These are phyloP conservation scores for Dictyostelium intermedium DNA, from an alignment of 78 protist species.

Conservation along the genomic window DNA sequence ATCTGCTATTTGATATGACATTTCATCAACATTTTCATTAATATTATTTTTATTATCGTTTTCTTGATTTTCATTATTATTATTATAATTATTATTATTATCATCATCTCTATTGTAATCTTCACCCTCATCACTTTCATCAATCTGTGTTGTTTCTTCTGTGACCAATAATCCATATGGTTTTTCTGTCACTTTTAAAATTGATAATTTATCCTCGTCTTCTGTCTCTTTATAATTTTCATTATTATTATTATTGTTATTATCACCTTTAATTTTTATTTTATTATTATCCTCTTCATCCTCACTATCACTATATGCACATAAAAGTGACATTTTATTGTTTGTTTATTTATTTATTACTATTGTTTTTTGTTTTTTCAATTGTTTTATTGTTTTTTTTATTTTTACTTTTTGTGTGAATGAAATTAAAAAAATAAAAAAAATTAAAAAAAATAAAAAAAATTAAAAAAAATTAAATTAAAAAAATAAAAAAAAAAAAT, in stretches of 20 bases:
- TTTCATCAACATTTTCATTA: not conserved
- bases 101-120: not conserved
- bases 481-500: too few relatives aligned
- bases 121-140: not conserved
- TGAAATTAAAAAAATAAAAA: not conserved
- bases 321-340: not conserved
- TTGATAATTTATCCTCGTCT: conserved; percentile 19
- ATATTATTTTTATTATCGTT: not conserved
- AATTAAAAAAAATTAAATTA: too few relatives aligned
- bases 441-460: not conserved
- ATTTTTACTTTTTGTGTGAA: not conserved
- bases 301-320: not conserved
- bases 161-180: conserved; percentile 46
- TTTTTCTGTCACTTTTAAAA: conserved; percentile 21
- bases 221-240: too few relatives aligned
- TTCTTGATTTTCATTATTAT: conserved; percentile 10
- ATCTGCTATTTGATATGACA: not conserved
- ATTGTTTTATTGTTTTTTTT: not conserved
- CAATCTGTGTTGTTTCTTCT: not conserved
- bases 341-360: not conserved
- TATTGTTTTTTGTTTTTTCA: not conserved
- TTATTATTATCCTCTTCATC: not conserved
- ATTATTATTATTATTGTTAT: not conserved
- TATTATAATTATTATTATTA: conserved; percentile 16
- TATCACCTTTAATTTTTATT: not conserved